These are phyloP conservation scores for Phytophthora crassamura DNA, from an alignment of 352 stramenopile species.

Conservation along the genomic window DNA sequence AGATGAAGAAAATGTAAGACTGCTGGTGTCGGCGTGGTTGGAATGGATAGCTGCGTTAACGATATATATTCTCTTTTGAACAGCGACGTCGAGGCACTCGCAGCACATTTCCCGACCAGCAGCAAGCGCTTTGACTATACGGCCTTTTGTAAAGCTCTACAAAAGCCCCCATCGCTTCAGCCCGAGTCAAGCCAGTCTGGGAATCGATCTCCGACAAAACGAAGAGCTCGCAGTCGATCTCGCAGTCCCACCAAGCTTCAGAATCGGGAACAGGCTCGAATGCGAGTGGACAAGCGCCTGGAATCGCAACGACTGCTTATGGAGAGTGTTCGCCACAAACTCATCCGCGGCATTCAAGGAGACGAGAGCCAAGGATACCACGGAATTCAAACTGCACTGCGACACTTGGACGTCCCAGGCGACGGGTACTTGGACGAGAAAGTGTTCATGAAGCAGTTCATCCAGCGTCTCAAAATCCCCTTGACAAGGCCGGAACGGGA, in stretches of 20 bases:
- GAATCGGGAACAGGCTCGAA: conserved; percentile 23
- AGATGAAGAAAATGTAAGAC: conserved; percentile 30
- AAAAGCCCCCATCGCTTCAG: conserved; percentile 13
- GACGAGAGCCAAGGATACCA: conserved; percentile 43
- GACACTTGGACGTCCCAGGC: conserved; percentile 40
- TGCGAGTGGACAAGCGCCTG: conserved; percentile 58
- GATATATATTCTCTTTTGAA: neutral
- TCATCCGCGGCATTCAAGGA: conserved; percentile 51
- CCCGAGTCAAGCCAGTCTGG: conserved; percentile 3
- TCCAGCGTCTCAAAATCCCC: conserved; percentile 48
- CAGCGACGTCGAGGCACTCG: conserved; percentile 20
- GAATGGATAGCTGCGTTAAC: neutral
- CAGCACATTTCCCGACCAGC: conserved; percentile 2
- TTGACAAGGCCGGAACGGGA: conserved; percentile 54
- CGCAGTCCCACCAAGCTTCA: conserved; percentile 20
- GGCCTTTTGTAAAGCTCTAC: conserved; percentile 35
- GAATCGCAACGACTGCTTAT: conserved; percentile 56
- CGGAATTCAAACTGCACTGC: conserved; percentile 50
- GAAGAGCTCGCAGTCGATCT: conserved; percentile 19
- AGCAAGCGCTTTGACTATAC: conserved; percentile 35
- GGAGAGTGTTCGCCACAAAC: conserved; percentile 60
- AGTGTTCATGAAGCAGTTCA: conserved; percentile 48
- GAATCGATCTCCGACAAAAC: conserved; percentile 19
- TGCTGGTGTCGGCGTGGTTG: neutral
- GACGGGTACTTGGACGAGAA: conserved; percentile 49